Evolutionary conservation across 306 rosid genomes (phyloP), one percentile per base, ranked within the genome.

Genomic region (Cucumis cinereus): DNA sequence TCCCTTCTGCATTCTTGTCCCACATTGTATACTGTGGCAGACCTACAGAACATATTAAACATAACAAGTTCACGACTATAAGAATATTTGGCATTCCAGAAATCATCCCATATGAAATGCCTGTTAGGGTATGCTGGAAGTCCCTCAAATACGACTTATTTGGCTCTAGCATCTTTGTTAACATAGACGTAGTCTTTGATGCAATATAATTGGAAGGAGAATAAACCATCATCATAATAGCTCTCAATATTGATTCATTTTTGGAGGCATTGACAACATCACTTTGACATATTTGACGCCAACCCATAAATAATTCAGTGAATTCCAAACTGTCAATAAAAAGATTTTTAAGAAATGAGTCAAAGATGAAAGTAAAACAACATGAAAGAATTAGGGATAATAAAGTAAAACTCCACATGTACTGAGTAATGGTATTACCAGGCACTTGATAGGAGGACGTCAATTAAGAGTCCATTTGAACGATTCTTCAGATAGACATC

Each of bases 221-320:
- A 86, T 84, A 85, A 75, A 90, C 68, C 97, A 91, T 88, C 98
- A 90, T 86, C 52, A 87, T 84, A 84, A 91, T 89, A 74, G 92
- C 94, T 83, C 92, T 86, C 43, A 89, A 77, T 20, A 80, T 85
- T 16, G 96, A 83, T 73, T 86, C 94, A 66, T 88, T 80, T 87
- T 84, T 90, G 72, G 89, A 81, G 82, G 77, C 80, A 80, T 83
- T 85, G 79, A 70, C 80, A 61, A 73, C 77, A 81, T 89, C 90
- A 20, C 76, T 78, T 79, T 78, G 89, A 77, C 70, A 86, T 75
- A 84, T 62, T 57, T 83, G 88, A 77, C 83, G 82, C 89, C 90
- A 83, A 74, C 86, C 84, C 70, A 47, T 74, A 75, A 86, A 79
- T 56, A 86, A 73, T 36, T 87, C 88, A 57, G 81, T 77, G 89